Evolutionary conservation across 495 filamentous ascomycete species (phyloP), one percentile per base, ranked within the genome.

Genomic region (Lophiostoma macrostomum): DNA sequence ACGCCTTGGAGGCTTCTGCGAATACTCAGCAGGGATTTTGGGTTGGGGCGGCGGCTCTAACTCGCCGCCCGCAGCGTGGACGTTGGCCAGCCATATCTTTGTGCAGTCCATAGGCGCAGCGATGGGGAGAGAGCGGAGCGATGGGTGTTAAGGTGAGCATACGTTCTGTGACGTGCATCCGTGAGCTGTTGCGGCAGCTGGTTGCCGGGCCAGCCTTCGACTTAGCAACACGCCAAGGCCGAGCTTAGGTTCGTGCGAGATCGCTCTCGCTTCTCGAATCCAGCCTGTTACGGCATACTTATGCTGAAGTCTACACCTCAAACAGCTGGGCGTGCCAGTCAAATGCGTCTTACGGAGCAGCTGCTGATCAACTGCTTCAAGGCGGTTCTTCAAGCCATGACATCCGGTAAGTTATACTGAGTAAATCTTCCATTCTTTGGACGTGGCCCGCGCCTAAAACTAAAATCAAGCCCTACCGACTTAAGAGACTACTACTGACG

Each of bases 1-100:
- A 19, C 40, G 40, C 36, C 56, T 60, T 38, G 20, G 40, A 47
- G 50, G 56, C 42, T 60, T 60, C 50, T 53, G 41, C 50, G 39
- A 25, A 39, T 48, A 60, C 20, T 53, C 24, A 27, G 50, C 31
- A 34, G 56, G 56, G 18, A 60, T 60, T 29, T 54, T 12, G 7
- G 50, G 50, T 12, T 53, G 13, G 23, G 50, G 56, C 19, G 50
- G 56, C 25, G 50, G 56, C 50, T 60, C 42, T 5, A 35, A 37
- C 48, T 60, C 41, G 29, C 56, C 42, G 29, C 42, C 56, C 7
- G 48, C 56, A 54, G 23, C 40, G 50, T 18, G 27, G 34, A 54
- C 50, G 25, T 20, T 29, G 14, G 56, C 39, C 25, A 60, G 44
- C 56, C 41, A 60, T 60, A 25, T 27, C 25, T 55, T 19, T 34